phyloP scores from a whole-genome alignment of 306 rosid species.

The Phaseolus lunatus region DNA sequence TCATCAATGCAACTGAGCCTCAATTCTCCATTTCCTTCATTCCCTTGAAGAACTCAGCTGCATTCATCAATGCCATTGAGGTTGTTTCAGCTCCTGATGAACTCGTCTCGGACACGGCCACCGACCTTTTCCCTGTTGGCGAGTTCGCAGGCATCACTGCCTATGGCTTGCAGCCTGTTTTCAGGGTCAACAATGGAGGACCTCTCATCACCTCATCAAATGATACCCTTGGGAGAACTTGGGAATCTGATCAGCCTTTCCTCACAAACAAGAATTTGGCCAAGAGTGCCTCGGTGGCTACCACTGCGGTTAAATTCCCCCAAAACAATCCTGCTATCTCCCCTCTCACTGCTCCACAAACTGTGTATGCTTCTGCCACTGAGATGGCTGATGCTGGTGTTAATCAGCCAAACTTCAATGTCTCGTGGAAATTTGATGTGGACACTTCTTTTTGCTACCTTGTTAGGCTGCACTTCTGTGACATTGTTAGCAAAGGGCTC shows the following conservation, averaged over 20 bases:
- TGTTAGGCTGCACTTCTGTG: constrained; percentile 66
- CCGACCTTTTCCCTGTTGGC: constrained; percentile 47
- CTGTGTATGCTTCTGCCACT: constrained; percentile 55
- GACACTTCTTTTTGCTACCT: constrained; percentile 56
- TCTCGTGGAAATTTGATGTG: constrained; percentile 65
- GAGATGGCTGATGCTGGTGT: constrained; percentile 55
- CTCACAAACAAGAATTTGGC: constrained; percentile 52
- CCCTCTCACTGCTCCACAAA: constrained; percentile 55
- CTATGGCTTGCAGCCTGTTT: constrained; percentile 49
- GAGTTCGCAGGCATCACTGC: constrained; percentile 43
- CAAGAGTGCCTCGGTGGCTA: constrained; percentile 30
- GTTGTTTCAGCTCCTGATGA: constrained; percentile 60
- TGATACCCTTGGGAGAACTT: constrained; percentile 58
- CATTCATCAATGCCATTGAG: constrained; percentile 65
- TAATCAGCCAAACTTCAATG: constrained; percentile 52
- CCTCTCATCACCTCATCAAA: constrained; percentile 54
- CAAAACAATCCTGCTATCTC: constrained; percentile 4
- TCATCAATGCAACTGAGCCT: constrained; percentile 49
- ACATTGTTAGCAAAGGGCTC: constrained; percentile 59
- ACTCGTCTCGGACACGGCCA: constrained; percentile 40
- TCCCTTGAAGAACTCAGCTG: constrained; percentile 63
- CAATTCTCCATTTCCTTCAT: constrained; percentile 49
- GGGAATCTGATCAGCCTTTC: constrained; percentile 56
- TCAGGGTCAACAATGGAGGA: constrained; percentile 63
- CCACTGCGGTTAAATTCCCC: constrained; percentile 51